phyloP scores from a whole-genome alignment of 2,329 filamentous ascomycete species.

The Gyromitra esculenta region DNA sequence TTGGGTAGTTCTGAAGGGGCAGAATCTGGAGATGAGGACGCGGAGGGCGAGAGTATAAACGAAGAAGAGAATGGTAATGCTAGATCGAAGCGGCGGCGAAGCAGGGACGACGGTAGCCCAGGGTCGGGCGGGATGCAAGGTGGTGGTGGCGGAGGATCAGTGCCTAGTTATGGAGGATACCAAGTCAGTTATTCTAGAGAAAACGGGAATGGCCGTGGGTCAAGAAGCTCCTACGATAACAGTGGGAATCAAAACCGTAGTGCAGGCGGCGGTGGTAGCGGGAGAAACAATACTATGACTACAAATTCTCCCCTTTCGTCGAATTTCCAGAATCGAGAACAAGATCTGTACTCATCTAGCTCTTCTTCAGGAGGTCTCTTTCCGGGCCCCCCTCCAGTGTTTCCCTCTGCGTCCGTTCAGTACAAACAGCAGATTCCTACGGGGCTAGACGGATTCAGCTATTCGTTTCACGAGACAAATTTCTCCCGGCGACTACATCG shows the following conservation, averaged over 20 bases:
- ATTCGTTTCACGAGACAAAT: slow-evolving; percentile 71
- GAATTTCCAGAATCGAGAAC: slow-evolving; percentile 28
- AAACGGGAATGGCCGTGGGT: slow-evolving; percentile 49
- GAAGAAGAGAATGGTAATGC: slow-evolving; percentile 57
- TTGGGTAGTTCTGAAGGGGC: slow-evolving; percentile 45
- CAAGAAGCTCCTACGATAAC: slow-evolving; percentile 51
- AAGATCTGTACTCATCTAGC: slow-evolving; percentile 36
- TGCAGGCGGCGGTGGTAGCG: slow-evolving; percentile 33
- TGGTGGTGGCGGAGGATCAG: slow-evolving; percentile 35
- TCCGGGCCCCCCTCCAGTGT: slow-evolving; percentile 59
- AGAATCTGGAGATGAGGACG: slow-evolving; percentile 62
- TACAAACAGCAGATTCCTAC: slow-evolving; percentile 27
- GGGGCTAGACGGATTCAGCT: slow-evolving; percentile 62
- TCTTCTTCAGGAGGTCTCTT: slow-evolving; percentile 36
- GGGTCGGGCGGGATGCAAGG: slow-evolving; percentile 48
- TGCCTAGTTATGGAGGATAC: slow-evolving; percentile 53
- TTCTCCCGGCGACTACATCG: slow-evolving; percentile 78
- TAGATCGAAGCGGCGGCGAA: slow-evolving; percentile 48
- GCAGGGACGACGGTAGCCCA: slow-evolving; percentile 51
- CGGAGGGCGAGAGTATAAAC: slow-evolving; percentile 58
- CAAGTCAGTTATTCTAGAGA: slow-evolving; percentile 53
- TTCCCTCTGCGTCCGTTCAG: slow-evolving; percentile 61
- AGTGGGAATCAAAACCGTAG: slow-evolving; percentile 50
- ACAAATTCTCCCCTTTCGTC: slow-evolving; percentile 48
- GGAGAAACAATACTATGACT: slow-evolving; percentile 49